Evolutionary conservation across 176 grass and related monocot species (phyloP), one percentile per base, ranked within the genome.

Genomic region (Musa troglodytarum): DNA sequence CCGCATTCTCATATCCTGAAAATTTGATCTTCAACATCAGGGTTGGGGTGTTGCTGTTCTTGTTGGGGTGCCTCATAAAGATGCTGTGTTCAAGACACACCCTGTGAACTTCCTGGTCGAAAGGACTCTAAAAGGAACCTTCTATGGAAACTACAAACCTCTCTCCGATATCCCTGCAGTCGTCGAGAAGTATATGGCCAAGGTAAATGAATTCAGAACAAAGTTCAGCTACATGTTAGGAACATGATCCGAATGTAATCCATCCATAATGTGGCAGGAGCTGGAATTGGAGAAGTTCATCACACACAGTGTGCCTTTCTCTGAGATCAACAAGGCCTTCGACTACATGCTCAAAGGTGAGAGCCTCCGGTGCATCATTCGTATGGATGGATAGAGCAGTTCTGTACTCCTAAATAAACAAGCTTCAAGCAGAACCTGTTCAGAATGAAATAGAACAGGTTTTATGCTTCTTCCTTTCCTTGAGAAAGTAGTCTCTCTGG

Each of bases 241-340:
- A 63, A 8, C 12, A 49, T 63, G 50, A 73, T n/a, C 19, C 14
- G 50, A 63, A 65, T 28, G 49, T 34, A 53, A 80, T 11, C 11
- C 9, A 50, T 1, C 64, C 24, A 3, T n/a, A 2, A 54, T 15
- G 3, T 51, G 72, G 10, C 63, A 96, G 92, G 88, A 91, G 84
- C 59, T 96, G 17, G 88, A 96, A 76, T 21, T 96, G 59, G 92
- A 96, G 77, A 96, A 96, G 79, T 96, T 96, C 68, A 96, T 96
- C 66, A 96, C 92, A 0, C 92, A 96, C 21, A 87, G 59, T 2
- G 66, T 91, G 28, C 52, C 92, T 0, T 91, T 96, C 79, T 66
- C 82, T 0, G 88, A 96, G 64, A 96, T 96, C 75, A 96, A 96
- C 84, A 88, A 72, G 67, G 92, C 92, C 0, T 96, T 96, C 4